Evolutionary conservation across 805 yeast species (phyloP), one percentile per base, ranked within the genome.

Genomic region (Pichia exigua): DNA sequence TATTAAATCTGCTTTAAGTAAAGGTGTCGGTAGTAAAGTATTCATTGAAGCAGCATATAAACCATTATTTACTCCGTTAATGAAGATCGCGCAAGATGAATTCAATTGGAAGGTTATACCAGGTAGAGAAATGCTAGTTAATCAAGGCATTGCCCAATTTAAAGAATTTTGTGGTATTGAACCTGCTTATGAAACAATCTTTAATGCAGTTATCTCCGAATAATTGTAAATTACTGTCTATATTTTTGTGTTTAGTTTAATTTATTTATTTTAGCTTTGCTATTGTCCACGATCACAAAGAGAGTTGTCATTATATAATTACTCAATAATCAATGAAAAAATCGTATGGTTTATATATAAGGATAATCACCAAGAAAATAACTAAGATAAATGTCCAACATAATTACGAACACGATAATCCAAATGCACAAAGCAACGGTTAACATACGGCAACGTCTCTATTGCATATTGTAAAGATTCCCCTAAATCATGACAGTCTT

Each of bases 1-100:
- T 49, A 63, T 87, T 45, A 78, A 79, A 54, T 61, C 65, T 30
- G 62, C 79, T 44, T 72, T 85, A 57, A 54, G 65, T 21, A 73
- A 71, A 46, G 76, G 79, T 15, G 28, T 65, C 11, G 22, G 32
- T n/a, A 74, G 71, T 50, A 83, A 85, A 17, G 73, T 78, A 13
- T 72, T 92, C 27, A 71, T 94, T 48, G 99, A 94, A 58, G 97
- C 98, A 46, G 95, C 97, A 22, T 94, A 94, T 73, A 91, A 89
- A 66, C 98, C 98, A 18, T 71, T 79, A 27, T 75, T 83, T 18
- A 92, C 99, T 0, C 94, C 95, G 21, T 73, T 92, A 42, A 91
- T 94, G 97, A 73, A 73, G 59, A 64, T 86, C 24, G 96, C 97
- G 9, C 64, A 65, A 28, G 78, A 76, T 30, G 73, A 77, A 59